Percentiles rank a stretch among this genome's conserved stretches.
These are phyloP conservation scores for Trichoderma sp. DNA, from an alignment of 2,329 filamentous ascomycete species.

Conservation along the genomic window DNA sequence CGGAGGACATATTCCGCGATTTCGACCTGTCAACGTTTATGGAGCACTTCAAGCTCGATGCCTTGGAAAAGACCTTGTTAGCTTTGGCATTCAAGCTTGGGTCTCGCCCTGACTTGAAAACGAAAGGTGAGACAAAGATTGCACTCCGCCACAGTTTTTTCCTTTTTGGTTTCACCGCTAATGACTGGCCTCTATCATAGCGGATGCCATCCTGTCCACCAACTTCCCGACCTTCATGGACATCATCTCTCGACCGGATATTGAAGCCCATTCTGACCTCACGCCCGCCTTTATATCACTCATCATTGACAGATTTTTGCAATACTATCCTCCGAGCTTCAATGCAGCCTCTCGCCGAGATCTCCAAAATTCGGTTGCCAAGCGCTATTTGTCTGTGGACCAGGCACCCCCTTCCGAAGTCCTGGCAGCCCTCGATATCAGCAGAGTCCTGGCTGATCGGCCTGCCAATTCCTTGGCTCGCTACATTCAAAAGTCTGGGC, in stretches of 20 bases:
- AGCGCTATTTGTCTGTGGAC: constrained; percentile 67
- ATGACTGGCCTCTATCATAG: constrained; percentile 48
- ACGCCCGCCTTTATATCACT: constrained; percentile 71
- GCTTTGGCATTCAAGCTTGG: constrained; percentile 85
- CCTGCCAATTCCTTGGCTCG: constrained; percentile 60
- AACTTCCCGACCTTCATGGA: constrained; percentile 78
- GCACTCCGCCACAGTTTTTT: constrained; percentile 1
- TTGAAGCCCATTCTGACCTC: constrained; percentile 66
- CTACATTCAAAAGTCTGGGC: constrained; percentile 73
- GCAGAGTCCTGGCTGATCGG: constrained; percentile 63
- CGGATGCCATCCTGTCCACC: constrained; percentile 84
- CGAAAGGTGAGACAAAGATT: constrained; percentile 69
- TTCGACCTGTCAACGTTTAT: constrained; percentile 96
- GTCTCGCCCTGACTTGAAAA: constrained; percentile 78
- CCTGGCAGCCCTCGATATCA: constrained; percentile 68
- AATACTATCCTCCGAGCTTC: constrained; percentile 84
- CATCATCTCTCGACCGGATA: constrained; percentile 66
- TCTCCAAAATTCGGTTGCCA: constrained; percentile 64
- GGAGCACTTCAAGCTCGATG: constrained; percentile 92
- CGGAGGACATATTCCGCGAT: constrained; percentile 91
- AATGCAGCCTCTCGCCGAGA: constrained; percentile 73
- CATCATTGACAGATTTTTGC: constrained; percentile 82
- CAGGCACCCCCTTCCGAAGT: constrained; percentile 69
- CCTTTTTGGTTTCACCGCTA: constrained; percentile 13
- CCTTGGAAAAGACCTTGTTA: constrained; percentile 82